Evolutionary conservation across 768 basidiomycete genomes (phyloP).

Genomic region (Clitopilus passeckerianus): DNA sequence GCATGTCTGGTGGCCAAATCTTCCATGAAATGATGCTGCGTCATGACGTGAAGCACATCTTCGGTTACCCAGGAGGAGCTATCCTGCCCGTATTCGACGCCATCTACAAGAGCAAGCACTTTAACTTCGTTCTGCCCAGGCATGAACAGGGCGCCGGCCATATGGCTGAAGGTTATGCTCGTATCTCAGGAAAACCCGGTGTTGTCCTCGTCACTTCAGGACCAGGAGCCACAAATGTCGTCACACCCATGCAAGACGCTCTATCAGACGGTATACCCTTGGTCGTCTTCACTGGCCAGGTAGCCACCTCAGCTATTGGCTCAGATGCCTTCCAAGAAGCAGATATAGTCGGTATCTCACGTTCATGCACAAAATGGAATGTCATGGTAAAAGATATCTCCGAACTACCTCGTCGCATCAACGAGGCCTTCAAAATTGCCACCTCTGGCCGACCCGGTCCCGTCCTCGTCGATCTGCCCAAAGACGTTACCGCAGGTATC

Average conservation of each 20-base stretch:
- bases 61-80: constrained; percentile 97
- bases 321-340: constrained; percentile 99
- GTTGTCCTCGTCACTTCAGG: constrained; percentile 98
- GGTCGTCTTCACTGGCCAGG: constrained; percentile 95
- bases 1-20: constrained; percentile 93
- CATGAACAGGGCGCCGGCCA: constrained; percentile 99
- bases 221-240: constrained; percentile 95
- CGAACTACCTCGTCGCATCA: constrained; percentile 92
- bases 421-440: constrained; percentile 99
- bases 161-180: constrained; percentile 98
- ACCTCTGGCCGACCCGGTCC: constrained; percentile 96
- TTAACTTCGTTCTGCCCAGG: constrained; percentile 91
- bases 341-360: constrained; percentile 92
- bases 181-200: constrained; percentile 95
- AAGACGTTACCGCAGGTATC: constrained; percentile 94
- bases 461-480: constrained; percentile 97
- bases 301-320: constrained; percentile 99
- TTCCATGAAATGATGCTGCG: constrained; percentile 99
- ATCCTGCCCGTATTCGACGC: constrained; percentile 99
- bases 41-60: constrained; percentile 93
- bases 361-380: constrained; percentile 99
- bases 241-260: constrained; percentile 98
- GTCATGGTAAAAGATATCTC: constrained; percentile 98
- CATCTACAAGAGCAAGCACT: constrained; percentile 93
- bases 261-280: constrained; percentile 91